Evolutionary conservation across 805 yeast species (phyloP), one percentile per base, ranked within the genome.

Genomic region (Isabelozyma pseudorhagii): DNA sequence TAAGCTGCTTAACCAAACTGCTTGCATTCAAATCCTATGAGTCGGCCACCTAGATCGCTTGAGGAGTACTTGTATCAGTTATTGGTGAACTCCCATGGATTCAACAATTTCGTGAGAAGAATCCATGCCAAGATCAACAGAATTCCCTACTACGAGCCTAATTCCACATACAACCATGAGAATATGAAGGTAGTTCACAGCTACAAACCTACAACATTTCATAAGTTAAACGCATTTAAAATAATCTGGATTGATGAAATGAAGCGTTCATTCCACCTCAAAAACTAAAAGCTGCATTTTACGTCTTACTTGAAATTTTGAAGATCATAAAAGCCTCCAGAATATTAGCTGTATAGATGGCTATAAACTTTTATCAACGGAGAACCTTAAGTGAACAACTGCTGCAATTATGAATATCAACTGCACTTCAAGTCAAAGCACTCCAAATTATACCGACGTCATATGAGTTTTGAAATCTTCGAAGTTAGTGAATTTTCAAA

Each of bases 51-150:
- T 29, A 46, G 54, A 40, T 64, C 70, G n/a, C 40, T 82, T 11
- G 84, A 81, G 57, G 82, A 82, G 56, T 72, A 76, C 15, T 58
- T 74, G 31, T 73, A 67, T 49, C 56, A 61, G 15, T 50, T 71
- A 69, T 69, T 87, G 11, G 73, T 86, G 64, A 71, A 70, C 43
- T 83, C 89, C 9, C 78, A 75, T 2, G 70, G 78, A 0, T 87
- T 87, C 57, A 82, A 85, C 55, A 68, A 78, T 27, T 80, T 84
- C 71, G 96, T 87, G 4, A 69, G 82, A 39, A 67, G 72, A 10
- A 69, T 87, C 1, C 86, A 87, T 59, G 85, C 86, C 39, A 75
- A 74, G 49, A 76, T 87, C 34, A 87, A 87, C 58, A 78, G 85
- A 2, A 72, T 83, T 5, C 81, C 82, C 2, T 74, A 79, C 11